These are phyloP conservation scores for Trichoderma sp. DNA, from an alignment of 2,329 filamentous ascomycete species.

Conservation along the genomic window DNA sequence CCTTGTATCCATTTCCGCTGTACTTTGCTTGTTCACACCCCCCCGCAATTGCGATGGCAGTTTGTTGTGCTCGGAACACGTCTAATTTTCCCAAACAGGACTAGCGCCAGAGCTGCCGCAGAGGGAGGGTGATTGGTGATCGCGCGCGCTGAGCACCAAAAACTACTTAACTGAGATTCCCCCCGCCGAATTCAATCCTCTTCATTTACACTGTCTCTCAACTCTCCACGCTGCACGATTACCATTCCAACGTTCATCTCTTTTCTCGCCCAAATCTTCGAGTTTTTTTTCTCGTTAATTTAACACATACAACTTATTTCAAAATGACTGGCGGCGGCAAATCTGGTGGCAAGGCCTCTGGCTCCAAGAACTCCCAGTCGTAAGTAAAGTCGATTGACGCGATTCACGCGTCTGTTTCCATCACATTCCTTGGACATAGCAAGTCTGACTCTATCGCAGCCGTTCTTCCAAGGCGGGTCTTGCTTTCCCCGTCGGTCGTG, in stretches of 20 bases:
- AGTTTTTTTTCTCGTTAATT: conserved; percentile 23
- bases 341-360: conserved; percentile 99
- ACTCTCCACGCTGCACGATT: conserved; percentile 43
- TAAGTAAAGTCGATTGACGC: conserved; percentile 56
- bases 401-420: not conserved
- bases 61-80: conserved; percentile 35
- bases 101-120: conserved; percentile 2
- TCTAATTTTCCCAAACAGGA: conserved; percentile 37
- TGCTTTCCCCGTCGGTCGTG: conserved; percentile 98
- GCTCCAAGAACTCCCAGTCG: conserved; percentile 99
- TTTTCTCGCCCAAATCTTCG: conserved; percentile 1
- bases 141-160: conserved; percentile 49
- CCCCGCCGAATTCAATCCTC: conserved; percentile 46
- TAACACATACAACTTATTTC: conserved; percentile 3
- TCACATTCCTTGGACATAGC: not conserved
- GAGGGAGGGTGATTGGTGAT: conserved; percentile 53
- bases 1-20: conserved; percentile 1
- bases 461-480: conserved; percentile 99
- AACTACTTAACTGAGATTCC: conserved; percentile 58
- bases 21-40: not conserved
- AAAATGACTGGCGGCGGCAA: conserved; percentile 74
- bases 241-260: conserved; percentile 35
- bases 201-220: conserved; percentile 37
- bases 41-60: conserved; percentile 8
- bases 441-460: conserved; percentile 48